Percentiles rank a stretch among this genome's conserved stretches.
phyloP scores from a whole-genome alignment of 768 basidiomycete genomes.

The Rhodosporidiobolus odoratus region DNA sequence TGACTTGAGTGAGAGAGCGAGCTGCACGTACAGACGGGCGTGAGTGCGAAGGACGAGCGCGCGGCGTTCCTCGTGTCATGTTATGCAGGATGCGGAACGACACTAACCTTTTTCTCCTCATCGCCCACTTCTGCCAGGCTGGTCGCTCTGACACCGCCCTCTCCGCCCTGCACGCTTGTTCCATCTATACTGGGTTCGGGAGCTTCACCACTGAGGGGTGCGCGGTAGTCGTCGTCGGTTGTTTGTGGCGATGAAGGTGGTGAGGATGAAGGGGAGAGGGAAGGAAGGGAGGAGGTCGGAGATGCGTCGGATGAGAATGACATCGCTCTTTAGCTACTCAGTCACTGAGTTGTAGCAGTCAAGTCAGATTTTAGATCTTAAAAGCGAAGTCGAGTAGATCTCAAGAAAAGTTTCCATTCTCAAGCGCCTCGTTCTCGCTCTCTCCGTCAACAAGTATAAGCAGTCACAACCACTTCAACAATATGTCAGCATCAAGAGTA shows the following conservation, averaged over 20 bases:
- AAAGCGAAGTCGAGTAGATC: too few relatives aligned
- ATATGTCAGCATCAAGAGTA: background rate
- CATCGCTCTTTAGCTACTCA: background rate
- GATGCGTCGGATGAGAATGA: slow-evolving; percentile 11
- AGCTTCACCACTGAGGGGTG: slow-evolving; percentile 27
- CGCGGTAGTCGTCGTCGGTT: slow-evolving; percentile 21
- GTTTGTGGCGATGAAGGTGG: background rate
- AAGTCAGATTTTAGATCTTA: too few relatives aligned
- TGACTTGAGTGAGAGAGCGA: slow-evolving; percentile 56
- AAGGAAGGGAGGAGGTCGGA: slow-evolving; percentile 1
- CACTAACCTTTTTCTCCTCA: slow-evolving; percentile 32
- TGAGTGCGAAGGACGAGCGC: background rate
- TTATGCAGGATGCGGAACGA: background rate
- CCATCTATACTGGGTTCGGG: slow-evolving; percentile 36
- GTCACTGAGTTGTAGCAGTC: too few relatives aligned
- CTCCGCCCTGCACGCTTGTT: slow-evolving; percentile 23
- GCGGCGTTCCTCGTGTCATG: too few relatives aligned
- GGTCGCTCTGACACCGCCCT: slow-evolving; percentile 20
- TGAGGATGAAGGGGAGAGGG: background rate
- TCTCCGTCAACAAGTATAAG: background rate
- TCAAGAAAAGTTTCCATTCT: background rate
- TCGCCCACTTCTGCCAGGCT: slow-evolving; percentile 15
- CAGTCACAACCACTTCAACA: background rate
- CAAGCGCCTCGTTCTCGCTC: background rate
- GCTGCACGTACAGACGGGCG: slow-evolving; percentile 5